Percentiles rank a stretch among this genome's conserved stretches.
Evolutionary conservation across 2,329 filamentous ascomycete species (phyloP).

Genomic region (Penicillium sp.): DNA sequence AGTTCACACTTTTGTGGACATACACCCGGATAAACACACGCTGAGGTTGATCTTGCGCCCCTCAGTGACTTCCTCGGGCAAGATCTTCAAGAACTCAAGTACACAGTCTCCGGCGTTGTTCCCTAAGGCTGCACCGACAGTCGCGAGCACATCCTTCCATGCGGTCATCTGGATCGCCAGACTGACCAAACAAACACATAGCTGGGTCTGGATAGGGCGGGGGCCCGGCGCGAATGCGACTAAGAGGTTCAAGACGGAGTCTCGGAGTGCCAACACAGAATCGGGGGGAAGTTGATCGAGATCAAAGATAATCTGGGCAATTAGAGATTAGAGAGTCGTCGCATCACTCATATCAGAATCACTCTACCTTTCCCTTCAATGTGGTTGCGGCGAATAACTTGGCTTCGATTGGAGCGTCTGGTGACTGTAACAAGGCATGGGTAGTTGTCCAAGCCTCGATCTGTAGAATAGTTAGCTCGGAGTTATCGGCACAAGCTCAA

Average conservation of each 20-base stretch:
- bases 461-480: slow-evolving; percentile 50
- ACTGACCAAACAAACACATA: slow-evolving; percentile 92
- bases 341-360: neutral
- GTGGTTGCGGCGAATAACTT: slow-evolving; percentile 97
- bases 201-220: slow-evolving; percentile 80
- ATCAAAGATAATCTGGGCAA: slow-evolving; percentile 86
- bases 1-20: neutral
- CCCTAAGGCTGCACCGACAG: slow-evolving; percentile 75
- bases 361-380: slow-evolving; percentile 88
- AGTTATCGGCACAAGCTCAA: slow-evolving; percentile 14
- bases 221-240: slow-evolving; percentile 80
- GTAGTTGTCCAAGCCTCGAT: slow-evolving; percentile 88
- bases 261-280: slow-evolving; percentile 75
- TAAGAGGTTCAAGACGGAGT: slow-evolving; percentile 79
- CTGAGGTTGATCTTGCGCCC: slow-evolving; percentile 98
- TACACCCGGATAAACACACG: slow-evolving; percentile 68
- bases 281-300: slow-evolving; percentile 80
- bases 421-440: slow-evolving; percentile 79
- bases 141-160: slow-evolving; percentile 89
- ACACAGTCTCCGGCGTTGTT: slow-evolving; percentile 77
- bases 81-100: slow-evolving; percentile 92
- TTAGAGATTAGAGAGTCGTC: slow-evolving; percentile 21
- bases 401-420: slow-evolving; percentile 74
- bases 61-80: slow-evolving; percentile 98
- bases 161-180: slow-evolving; percentile 93